Evolutionary conservation across 2,329 filamentous ascomycete species (phyloP), one percentile per base, ranked within the genome.

Genomic region (Mycosphaerella sp.): DNA sequence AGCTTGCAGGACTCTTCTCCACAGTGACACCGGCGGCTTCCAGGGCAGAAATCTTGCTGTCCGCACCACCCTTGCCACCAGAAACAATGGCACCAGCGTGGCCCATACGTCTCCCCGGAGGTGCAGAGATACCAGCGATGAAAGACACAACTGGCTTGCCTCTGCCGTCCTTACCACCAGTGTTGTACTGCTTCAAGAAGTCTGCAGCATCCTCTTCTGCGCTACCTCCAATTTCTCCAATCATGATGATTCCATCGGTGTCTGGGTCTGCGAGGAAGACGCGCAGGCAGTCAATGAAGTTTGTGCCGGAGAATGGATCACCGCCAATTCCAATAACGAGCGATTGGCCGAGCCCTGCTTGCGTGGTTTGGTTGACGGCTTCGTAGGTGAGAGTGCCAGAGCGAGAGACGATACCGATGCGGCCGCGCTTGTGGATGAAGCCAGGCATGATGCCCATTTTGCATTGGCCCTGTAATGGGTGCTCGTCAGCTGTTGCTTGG

Each of bases 361-460:
- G 87, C 62, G 93, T 97, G 68, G 93, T 98, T 78, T 98, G 93
- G 82, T 97, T 97, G 75, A 98, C 93, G 69, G 93, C 93, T 79
- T 98, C 93, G 79, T 98, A 98, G 69, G 93, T 98, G 59, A 98
- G 84, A 63, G 93, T 98, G 68, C 93, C 93, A 68, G 93, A 97
- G 66, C 93, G 87, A 65, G 90, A 96, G 74, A 98, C 93, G 73
- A 98, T 97, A 69, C 93, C 93, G 70, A 98, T 90, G 72, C 93
- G 90, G 66, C 93, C 93, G 74, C 90, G 89, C 83, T 97, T 97
- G 84, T 98, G 93, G 78, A 98, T 97, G 81, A 97, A 96, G 67
- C 93, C 93, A 60, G 93, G 89, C 93, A 98, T 97, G 78, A 98
- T 98, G 70, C 93, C 93, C 69, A 98, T 97, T 80, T 98, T 98